A percentile compares a stretch with the other conserved stretches of the same genome.
Evolutionary conservation across 73 alveolate genomes (phyloP).

Genomic region (Tetrahymena thermophila): DNA sequence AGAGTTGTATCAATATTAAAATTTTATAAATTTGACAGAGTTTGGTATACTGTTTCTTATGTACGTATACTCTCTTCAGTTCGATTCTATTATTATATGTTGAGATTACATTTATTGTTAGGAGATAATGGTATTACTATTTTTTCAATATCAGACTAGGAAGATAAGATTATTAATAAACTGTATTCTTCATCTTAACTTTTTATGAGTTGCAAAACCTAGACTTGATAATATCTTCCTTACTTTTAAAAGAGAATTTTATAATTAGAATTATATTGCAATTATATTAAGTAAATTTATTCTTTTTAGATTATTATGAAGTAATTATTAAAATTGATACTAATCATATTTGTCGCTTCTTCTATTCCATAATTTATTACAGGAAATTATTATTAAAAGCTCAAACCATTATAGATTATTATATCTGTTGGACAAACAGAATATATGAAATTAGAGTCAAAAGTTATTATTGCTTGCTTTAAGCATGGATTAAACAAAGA

Average conservation of each 20-base stretch:
- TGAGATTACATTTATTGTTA: not conserved
- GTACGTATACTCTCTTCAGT: not conserved
- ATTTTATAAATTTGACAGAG: not conserved
- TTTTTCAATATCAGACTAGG: not conserved
- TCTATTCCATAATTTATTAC: not conserved
- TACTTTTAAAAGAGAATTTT: not conserved
- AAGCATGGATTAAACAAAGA: not conserved
- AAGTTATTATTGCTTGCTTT: not conserved
- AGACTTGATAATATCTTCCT: not conserved
- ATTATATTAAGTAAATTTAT: no score
- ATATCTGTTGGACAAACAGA: not conserved
- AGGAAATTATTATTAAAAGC: not conserved
- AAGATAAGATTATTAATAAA: not conserved
- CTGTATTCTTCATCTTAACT: not conserved
- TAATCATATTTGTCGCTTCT: not conserved
- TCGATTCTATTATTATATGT: not conserved
- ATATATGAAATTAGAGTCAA: not conserved
- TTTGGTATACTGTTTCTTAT: no score
- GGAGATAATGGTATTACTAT: not conserved
- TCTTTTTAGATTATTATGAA: not conserved
- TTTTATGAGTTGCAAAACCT: not conserved
- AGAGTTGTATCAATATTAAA: not conserved
- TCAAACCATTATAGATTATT: not conserved
- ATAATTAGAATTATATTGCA: not conserved
- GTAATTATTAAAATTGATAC: not conserved